Evolutionary conservation across 1,284 basidiomycete genomes (phyloP).

Genomic region (Anthracocystis panici-leucophaei): DNA sequence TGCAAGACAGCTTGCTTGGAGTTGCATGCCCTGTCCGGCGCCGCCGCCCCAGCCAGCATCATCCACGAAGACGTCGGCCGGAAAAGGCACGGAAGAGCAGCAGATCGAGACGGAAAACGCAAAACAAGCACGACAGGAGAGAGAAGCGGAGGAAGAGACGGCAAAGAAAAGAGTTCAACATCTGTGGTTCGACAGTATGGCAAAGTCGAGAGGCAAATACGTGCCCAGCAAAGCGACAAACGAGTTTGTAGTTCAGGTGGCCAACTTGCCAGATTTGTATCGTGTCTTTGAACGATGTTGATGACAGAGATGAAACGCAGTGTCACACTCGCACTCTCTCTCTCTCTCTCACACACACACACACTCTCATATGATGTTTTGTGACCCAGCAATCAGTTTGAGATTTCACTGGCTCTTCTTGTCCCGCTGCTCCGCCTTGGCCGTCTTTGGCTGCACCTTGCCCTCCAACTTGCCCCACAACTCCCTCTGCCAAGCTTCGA

Average conservation of each 20-base stretch:
- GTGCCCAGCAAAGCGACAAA: constrained; percentile 34
- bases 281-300: constrained; percentile 68
- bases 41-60: not conserved
- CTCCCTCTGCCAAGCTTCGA: constrained; percentile 23
- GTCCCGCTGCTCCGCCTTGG: not conserved
- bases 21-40: constrained; percentile 70
- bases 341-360: not conserved
- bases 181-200: constrained; percentile 62
- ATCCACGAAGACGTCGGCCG: not conserved
- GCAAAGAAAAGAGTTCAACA: constrained; percentile 34
- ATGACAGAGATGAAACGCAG: not conserved
- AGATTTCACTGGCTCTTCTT: constrained; percentile 13
- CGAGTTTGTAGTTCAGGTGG: constrained; percentile 56
- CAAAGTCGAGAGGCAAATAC: constrained; percentile 37
- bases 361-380: not conserved
- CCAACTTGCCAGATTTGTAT: constrained; percentile 65
- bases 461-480: constrained; percentile 34
- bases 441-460: not conserved
- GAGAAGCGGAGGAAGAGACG: constrained; percentile 18
- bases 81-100: not conserved
- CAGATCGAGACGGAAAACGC: constrained; percentile 2
- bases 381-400: not conserved
- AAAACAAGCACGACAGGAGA: constrained; percentile 6
- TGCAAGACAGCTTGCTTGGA: constrained; percentile 80
- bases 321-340: not conserved